phyloP scores from a whole-genome alignment of 2,329 filamentous ascomycete species.

The Emergomyces africanus region DNA sequence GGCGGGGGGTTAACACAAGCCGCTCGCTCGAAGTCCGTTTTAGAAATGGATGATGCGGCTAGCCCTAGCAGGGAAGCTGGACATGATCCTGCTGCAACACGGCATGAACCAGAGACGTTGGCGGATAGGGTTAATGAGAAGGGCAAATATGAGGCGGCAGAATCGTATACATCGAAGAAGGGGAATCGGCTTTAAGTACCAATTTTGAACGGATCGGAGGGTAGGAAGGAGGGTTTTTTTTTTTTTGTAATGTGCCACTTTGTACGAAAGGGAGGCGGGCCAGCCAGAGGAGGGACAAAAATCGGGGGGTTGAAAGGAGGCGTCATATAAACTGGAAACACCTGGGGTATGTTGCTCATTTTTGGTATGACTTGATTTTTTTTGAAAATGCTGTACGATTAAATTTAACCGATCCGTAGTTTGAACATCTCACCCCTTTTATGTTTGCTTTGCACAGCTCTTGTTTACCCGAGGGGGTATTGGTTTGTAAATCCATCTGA shows the following conservation, averaged over 20 bases:
- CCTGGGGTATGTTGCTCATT: background rate
- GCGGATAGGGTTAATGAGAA: constrained; percentile 56
- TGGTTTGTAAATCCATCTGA: background rate
- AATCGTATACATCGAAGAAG: constrained; percentile 64
- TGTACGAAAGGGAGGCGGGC: background rate
- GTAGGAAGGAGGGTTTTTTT: background rate
- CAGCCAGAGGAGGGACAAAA: background rate
- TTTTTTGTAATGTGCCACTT: background rate
- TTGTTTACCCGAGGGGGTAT: background rate
- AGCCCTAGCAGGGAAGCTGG: constrained; percentile 62
- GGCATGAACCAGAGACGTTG: constrained; percentile 64
- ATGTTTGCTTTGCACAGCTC: background rate
- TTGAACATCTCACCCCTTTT: background rate
- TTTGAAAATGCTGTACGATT: background rate
- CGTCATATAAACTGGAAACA: background rate
- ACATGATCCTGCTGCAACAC: constrained; percentile 71
- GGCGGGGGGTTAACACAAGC: background rate
- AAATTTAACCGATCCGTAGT: background rate
- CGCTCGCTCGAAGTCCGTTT: constrained; percentile 8
- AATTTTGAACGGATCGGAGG: background rate
- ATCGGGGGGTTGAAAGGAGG: background rate
- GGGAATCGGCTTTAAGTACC: constrained; percentile 70
- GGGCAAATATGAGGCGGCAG: constrained; percentile 76
- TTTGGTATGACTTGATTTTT: background rate
- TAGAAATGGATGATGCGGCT: constrained; percentile 40